Percentiles rank a stretch among this genome's conserved stretches.
These are phyloP conservation scores for Mallotus japonicus DNA, from an alignment of 441 rosid species.

Conservation along the genomic window DNA sequence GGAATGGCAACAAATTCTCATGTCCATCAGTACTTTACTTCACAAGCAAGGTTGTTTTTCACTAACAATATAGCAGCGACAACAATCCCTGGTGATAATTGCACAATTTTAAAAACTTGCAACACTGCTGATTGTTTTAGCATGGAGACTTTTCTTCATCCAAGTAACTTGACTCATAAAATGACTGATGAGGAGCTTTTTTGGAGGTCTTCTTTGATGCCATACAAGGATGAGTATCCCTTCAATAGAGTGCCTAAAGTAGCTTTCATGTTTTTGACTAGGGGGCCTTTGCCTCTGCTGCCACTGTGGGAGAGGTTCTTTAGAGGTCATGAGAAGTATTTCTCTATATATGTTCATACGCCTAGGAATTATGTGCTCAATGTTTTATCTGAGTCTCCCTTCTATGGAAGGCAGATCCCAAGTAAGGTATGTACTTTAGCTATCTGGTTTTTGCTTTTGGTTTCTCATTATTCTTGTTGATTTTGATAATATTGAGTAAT, in stretches of 20 bases:
- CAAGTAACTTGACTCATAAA: constrained; percentile 45
- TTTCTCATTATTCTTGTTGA: constrained; percentile 2
- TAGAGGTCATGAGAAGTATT: constrained; percentile 52
- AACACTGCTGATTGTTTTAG: constrained; percentile 42
- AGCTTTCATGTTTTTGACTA: constrained; percentile 89
- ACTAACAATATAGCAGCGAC: constrained; percentile 26
- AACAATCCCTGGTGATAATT: constrained; percentile 23
- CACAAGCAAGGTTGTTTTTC: constrained; percentile 43
- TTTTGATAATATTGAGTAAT: neutral
- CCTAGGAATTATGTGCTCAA: constrained; percentile 50
- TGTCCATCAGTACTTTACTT: constrained; percentile 54
- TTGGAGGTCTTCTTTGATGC: constrained; percentile 90
- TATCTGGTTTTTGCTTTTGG: neutral
- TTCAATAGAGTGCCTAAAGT: constrained; percentile 63
- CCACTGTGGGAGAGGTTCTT: constrained; percentile 96
- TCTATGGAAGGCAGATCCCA: constrained; percentile 69
- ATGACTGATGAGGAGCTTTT: constrained; percentile 70
- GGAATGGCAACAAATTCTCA: constrained; percentile 81
- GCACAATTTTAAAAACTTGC: constrained; percentile 36
- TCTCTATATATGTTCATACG: constrained; percentile 70
- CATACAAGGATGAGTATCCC: constrained; percentile 57
- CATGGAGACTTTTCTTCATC: constrained; percentile 45
- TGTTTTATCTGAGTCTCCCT: constrained; percentile 61
- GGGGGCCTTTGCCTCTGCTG: constrained; percentile 77
- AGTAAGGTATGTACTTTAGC: constrained; percentile 53